Conservation (phyloP, 1,139 yeast genomes). For the Blastobotrys persicus region DNA sequence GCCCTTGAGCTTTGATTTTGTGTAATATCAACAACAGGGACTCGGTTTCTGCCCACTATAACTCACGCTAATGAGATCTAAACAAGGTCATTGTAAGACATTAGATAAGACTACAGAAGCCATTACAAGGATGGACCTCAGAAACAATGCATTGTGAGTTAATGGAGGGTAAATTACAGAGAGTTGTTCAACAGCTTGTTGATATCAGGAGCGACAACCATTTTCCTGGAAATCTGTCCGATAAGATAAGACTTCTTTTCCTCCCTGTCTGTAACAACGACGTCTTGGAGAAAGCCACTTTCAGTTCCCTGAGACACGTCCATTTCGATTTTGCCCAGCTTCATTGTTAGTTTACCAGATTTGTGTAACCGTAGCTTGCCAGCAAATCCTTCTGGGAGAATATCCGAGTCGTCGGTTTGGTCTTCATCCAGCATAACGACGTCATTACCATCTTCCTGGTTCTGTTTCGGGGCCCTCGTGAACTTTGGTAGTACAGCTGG, state of each 20-base stretch:
- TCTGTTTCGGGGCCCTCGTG: constrained; percentile 20
- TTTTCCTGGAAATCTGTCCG: constrained; percentile 60
- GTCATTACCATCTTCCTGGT: constrained; percentile 15
- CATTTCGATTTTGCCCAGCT: constrained; percentile 67
- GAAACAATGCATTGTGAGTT: background rate
- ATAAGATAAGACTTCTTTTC: constrained; percentile 51
- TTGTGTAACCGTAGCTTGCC: constrained; percentile 74
- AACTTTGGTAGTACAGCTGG: constrained; percentile 67
- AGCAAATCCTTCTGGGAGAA: constrained; percentile 50
- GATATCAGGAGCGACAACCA: constrained; percentile 51
- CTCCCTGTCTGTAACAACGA: constrained; percentile 56
- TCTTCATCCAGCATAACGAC: constrained; percentile 23
- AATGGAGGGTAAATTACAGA: background rate
- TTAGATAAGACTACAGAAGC: background rate
- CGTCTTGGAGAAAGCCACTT: constrained; percentile 70
- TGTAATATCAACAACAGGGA: no score
- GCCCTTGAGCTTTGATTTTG: background rate
- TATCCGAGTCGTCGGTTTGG: constrained; percentile 5
- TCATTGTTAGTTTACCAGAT: constrained; percentile 75
- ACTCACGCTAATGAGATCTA: no score
- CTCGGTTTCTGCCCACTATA: no score
- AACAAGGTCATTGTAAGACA: no score
- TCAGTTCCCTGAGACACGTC: constrained; percentile 74
- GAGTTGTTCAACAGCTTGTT: constrained; percentile 15
- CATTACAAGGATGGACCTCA: no score